Percentiles rank a stretch among this genome's conserved stretches.
Evolutionary conservation across 1,139 yeast species (phyloP).

Genomic region (Saccharomyces hybrid): DNA sequence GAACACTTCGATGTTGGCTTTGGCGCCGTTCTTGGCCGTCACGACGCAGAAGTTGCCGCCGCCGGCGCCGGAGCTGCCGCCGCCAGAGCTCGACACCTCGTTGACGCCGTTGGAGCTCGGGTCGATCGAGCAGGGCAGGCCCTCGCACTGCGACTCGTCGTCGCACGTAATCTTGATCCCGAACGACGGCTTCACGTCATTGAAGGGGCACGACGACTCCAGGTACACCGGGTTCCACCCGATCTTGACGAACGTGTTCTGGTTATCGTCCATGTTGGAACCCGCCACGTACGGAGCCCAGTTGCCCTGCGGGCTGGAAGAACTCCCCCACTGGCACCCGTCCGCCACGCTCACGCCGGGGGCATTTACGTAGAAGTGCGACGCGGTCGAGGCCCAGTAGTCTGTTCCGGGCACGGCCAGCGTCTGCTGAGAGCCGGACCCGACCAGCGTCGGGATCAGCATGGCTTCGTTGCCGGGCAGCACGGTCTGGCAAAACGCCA

Average conservation of each 20-base stretch:
- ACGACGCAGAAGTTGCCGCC: conserved; percentile 77
- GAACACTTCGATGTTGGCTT: conserved; percentile 70
- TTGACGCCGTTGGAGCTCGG: conserved; percentile 56
- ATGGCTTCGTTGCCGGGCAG: conserved; percentile 90
- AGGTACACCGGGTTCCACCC: conserved; percentile 88
- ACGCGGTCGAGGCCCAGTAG: conserved; percentile 69
- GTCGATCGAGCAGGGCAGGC: conserved; percentile 72
- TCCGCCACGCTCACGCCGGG: conserved; percentile 74
- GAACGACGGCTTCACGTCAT: conserved; percentile 49
- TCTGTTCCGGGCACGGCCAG: conserved; percentile 81
- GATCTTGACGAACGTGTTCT: conserved; percentile 69
- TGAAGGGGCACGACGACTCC: conserved; percentile 49
- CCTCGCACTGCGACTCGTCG: conserved; percentile 57
- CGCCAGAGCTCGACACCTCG: conserved; percentile 37
- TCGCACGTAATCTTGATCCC: conserved; percentile 73
- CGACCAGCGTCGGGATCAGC: conserved; percentile 74
- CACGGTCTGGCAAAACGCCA: conserved; percentile 88
- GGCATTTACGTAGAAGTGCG: conserved; percentile 79
- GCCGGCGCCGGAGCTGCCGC: conserved; percentile 43
- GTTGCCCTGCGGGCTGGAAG: conserved; percentile 63
- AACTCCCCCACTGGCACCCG: conserved; percentile 81
- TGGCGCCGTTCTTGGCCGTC: conserved; percentile 57
- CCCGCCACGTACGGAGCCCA: conserved; percentile 95
- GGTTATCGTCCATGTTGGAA: conserved; percentile 62
- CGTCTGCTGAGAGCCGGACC: conserved; percentile 38